Evolutionary conservation across 1,284 basidiomycete species (phyloP), one percentile per base, ranked within the genome.

Genomic region (Sphagnurus paluster): DNA sequence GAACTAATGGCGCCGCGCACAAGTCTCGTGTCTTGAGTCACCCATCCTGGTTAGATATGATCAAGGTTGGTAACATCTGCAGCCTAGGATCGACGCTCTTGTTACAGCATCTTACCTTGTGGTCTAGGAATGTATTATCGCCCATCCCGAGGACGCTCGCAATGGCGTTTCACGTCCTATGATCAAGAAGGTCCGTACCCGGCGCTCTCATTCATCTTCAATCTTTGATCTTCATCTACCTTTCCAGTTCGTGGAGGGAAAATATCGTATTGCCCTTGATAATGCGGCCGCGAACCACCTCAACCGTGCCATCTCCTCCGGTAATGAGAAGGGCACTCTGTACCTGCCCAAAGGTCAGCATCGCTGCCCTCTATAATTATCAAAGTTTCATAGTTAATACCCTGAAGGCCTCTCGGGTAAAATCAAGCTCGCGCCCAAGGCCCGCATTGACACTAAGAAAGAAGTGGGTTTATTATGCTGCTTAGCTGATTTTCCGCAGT

Each of bases 331-430:
- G 59, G 80, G 80, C 41, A 73, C 74, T 45, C 84, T 90, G 55
- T 62, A 74, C 46, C 77, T 88, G 36, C 86, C 87, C 54, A 88
- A 87, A 74, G 86, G 86, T 77, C n/a, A 44, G 36, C 61, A 17
- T 11, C 56, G 23, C 29, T 70, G 64, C 48, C 46, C 34, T 36
- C 42, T 26, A 34, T 20, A 20, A 30, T 34, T 46, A 23, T n/a
- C 46, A 53, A 14, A 38, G 10, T 55, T 55, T n/a, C 8, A 54
- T 55, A n/a, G 50, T 50, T 41, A 76, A 80, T 56, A 57, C 65
- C 45, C 70, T 78, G 44, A 78, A 79, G 90, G 90, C 54, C 73
- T 77, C 19, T 82, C 77, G 7, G 90, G 90, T 48, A 88, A 87
- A 65, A 79, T 92, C 63, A 91, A 89, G 72, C 68, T 75, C 47